Evolutionary conservation across 768 basidiomycete species (phyloP).

Genomic region (Pulveroboletus sp.): DNA sequence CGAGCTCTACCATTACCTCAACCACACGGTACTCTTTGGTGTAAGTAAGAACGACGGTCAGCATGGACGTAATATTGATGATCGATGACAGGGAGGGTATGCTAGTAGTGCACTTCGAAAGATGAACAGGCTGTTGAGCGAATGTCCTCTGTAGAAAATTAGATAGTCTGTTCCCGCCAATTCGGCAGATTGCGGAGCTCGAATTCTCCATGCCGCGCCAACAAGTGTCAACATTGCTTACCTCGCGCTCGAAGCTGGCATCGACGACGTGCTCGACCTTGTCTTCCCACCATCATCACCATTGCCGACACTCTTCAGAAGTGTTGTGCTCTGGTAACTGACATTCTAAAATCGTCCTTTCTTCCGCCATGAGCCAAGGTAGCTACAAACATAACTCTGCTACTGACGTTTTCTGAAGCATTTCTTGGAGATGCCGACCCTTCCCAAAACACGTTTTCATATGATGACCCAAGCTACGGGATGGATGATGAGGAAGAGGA

Average conservation of each 20-base stretch:
- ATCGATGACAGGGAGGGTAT: constrained; percentile 42
- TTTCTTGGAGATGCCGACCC: constrained; percentile 43
- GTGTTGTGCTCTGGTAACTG: not conserved
- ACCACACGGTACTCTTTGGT: constrained; percentile 76
- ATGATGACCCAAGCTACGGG: constrained; percentile 58
- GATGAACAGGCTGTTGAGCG: constrained; percentile 39
- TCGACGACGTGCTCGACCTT: constrained; percentile 19
- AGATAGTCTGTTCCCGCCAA: constrained; percentile 9
- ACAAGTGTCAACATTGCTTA: constrained; percentile 30
- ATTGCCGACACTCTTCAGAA: not conserved
- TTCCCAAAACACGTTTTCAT: constrained; percentile 45
- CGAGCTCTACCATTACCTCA: constrained; percentile 77
- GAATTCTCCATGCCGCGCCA: constrained; percentile 6
- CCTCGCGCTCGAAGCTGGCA: constrained; percentile 19
- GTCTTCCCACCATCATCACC: constrained; percentile 12
- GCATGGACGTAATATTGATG: not conserved
- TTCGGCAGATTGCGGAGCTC: constrained; percentile 11
- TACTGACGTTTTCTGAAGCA: constrained; percentile 32
- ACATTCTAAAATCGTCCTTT: not conserved
- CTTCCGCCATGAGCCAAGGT: constrained; percentile 31
- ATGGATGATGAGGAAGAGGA: constrained; percentile 52
- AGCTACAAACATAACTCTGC: constrained; percentile 15
- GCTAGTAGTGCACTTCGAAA: constrained; percentile 50
- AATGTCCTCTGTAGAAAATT: constrained; percentile 21
- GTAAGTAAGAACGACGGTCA: constrained; percentile 38